Conservation (phyloP, 176 grass and related monocot species). For the Pharus latifolius region DNA sequence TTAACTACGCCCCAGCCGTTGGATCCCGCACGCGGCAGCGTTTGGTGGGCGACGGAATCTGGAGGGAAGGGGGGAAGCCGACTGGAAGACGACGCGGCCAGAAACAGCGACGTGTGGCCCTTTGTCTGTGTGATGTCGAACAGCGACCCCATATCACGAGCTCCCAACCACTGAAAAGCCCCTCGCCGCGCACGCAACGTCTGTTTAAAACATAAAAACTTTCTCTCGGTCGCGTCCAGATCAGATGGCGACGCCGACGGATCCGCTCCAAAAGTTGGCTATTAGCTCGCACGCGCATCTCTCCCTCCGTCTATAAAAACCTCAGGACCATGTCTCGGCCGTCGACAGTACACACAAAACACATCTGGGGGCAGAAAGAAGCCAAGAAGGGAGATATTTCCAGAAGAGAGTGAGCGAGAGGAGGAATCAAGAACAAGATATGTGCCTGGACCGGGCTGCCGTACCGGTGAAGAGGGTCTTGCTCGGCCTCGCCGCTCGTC, state of each 20-base stretch:
- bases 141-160: constrained; percentile 5
- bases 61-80: constrained; percentile 19
- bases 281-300: constrained; percentile 30
- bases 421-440: not conserved
- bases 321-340: not conserved
- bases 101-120: constrained; percentile 7
- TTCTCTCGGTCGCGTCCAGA: constrained; percentile 18
- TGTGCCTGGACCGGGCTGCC: constrained; percentile 36
- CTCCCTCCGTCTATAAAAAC: constrained; percentile 28
- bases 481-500: constrained; percentile 34
- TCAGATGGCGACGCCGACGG: constrained; percentile 12
- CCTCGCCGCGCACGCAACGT: too few species aligned
- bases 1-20: constrained; percentile 9
- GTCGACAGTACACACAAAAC: too few species aligned
- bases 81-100: too few species aligned
- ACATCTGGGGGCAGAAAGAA: too few species aligned
- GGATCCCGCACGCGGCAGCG: constrained; percentile 26
- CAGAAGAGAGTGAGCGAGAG: not conserved
- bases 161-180: too few species aligned
- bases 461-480: constrained; percentile 51
- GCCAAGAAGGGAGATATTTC: not conserved
- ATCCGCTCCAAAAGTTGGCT: not conserved
- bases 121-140: constrained; percentile 8
- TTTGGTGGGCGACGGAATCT: not conserved
- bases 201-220: too few species aligned